Evolutionary conservation across 768 basidiomycete genomes (phyloP).

Genomic region (Favolaschia claudopus): DNA sequence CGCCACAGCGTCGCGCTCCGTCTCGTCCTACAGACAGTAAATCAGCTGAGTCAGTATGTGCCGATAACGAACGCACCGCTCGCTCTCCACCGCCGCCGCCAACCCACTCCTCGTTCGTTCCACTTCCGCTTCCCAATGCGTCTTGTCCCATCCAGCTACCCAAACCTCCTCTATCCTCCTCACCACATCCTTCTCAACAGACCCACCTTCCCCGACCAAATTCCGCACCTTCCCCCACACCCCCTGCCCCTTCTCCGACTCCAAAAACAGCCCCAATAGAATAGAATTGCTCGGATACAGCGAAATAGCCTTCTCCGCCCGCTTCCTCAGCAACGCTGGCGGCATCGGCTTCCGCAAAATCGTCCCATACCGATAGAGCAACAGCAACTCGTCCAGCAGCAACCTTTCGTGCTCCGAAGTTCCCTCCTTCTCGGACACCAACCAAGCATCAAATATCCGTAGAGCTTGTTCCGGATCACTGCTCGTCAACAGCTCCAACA

Average conservation of each 20-base stretch:
- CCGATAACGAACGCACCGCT: slow-evolving; percentile 57
- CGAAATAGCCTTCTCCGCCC: slow-evolving; percentile 61
- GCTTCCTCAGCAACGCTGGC: slow-evolving; percentile 64
- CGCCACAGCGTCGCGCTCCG: slow-evolving; percentile 76
- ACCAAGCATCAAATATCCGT: slow-evolving; percentile 48
- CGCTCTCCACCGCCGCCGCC: slow-evolving; percentile 65
- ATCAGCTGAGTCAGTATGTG: slow-evolving; percentile 7
- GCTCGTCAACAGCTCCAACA: slow-evolving; percentile 68
- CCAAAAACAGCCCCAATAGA: slow-evolving; percentile 76
- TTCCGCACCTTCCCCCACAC: slow-evolving; percentile 77
- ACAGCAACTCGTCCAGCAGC: slow-evolving; percentile 58
- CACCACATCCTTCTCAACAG: slow-evolving; percentile 60
- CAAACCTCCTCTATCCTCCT: slow-evolving; percentile 75
- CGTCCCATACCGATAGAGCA: slow-evolving; percentile 67
- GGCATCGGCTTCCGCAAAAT: slow-evolving; percentile 64
- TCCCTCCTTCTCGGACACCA: slow-evolving; percentile 32
- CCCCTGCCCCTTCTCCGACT: slow-evolving; percentile 78
- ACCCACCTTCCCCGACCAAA: slow-evolving; percentile 58
- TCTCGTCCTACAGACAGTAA: slow-evolving; percentile 62
- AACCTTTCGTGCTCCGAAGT: slow-evolving; percentile 58
- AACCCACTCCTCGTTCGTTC: slow-evolving; percentile 76
- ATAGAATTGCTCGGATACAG: slow-evolving; percentile 75
- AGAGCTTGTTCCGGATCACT: slow-evolving; percentile 48
- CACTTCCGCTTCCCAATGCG: slow-evolving; percentile 72
- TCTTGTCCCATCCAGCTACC: slow-evolving; percentile 81